Evolutionary conservation across 441 rosid species (phyloP), one percentile per base, ranked within the genome.

Genomic region (Brassica balearica): DNA sequence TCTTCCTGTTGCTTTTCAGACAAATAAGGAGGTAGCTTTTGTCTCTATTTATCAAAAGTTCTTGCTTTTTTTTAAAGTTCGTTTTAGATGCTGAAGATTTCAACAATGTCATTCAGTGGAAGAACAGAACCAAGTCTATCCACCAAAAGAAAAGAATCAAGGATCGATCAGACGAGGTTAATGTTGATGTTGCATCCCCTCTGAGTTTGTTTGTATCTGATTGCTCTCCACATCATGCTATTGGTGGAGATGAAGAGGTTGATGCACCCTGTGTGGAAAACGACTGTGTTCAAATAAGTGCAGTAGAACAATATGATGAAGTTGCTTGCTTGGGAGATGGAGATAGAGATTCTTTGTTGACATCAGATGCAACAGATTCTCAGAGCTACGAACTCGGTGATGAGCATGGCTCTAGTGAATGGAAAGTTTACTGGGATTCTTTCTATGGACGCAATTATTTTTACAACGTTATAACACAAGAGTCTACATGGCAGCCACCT

Each of bases 351-450:
- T 65, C 60, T 58, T 46, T 60, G 73, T 46, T 72, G 51, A 20
- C 61, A 79, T 73, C 81, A 72, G 87, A 88, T 65, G 34, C 19
- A 69, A 51, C 20, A 14, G 58, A 72, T 25, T 72, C 85, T 69
- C 80, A 72, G 59, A 72, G 75, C 69, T 59, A 38, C 65, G 81
- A 81, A 34, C 75, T 75, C 15, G 77, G n/a, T 64, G 82, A 66
- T 67, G 68, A 77, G 36, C 65, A 74, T 76, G 77, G 67, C 17
- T 66, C 65, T 60, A 15, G 3, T 77, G 83, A 90, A 75, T 96
- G 98, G 99, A 82, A 68, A 72, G 91, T 84, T 56, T 88, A 76
- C 63, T 88, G 94, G 98, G 99, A 96, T 77, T 62, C 91, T 32
- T 86, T 81, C 78, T 90, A 93, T 84, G 77, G 80, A 83, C 84